Percentiles rank a stretch among this genome's conserved stretches.
These are phyloP conservation scores for Durotheca rogersii DNA, from an alignment of 495 filamentous ascomycete species.

Conservation along the genomic window DNA sequence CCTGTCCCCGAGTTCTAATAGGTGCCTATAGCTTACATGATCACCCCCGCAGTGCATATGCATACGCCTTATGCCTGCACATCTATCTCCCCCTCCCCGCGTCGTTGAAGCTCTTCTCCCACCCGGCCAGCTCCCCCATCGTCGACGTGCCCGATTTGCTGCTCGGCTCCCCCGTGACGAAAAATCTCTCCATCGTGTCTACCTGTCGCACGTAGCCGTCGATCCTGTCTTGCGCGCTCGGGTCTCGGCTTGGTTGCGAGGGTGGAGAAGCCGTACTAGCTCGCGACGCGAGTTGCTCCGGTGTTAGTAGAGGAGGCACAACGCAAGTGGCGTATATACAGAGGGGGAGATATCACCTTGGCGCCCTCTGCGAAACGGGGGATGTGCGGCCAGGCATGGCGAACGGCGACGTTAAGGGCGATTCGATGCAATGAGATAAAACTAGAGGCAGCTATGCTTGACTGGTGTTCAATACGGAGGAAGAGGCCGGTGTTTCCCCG, in stretches of 20 bases:
- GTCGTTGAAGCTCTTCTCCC: slow-evolving; percentile 8
- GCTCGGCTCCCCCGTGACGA: slow-evolving; percentile 15
- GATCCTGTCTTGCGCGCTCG: neutral
- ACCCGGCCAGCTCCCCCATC: slow-evolving; percentile 4
- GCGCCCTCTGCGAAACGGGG: neutral
- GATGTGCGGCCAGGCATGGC: slow-evolving; percentile 8
- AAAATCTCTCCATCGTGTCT: slow-evolving; percentile 12
- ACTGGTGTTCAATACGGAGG: too few relatives aligned
- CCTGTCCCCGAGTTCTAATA: too few relatives aligned
- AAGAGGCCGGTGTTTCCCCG: too few relatives aligned
- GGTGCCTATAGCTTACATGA: too few relatives aligned
- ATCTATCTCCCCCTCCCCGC: slow-evolving; percentile 3
- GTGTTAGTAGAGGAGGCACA: neutral
- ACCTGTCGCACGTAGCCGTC: neutral
- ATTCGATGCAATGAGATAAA: too few relatives aligned
- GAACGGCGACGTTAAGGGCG: too few relatives aligned
- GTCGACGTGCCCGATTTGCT: slow-evolving; percentile 12
- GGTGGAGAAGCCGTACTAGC: slow-evolving; percentile 12
- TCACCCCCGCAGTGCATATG: too few relatives aligned
- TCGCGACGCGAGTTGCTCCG: neutral
- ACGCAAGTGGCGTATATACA: too few relatives aligned
- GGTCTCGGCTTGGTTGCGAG: neutral
- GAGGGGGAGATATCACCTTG: slow-evolving; percentile 22
- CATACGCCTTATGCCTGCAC: neutral
- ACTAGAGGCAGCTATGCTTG: too few relatives aligned